Percentiles rank a stretch among this genome's conserved stretches.
These are phyloP conservation scores for Colletotrichum melonis DNA, from an alignment of 2,329 filamentous ascomycete genomes.

Conservation along the genomic window DNA sequence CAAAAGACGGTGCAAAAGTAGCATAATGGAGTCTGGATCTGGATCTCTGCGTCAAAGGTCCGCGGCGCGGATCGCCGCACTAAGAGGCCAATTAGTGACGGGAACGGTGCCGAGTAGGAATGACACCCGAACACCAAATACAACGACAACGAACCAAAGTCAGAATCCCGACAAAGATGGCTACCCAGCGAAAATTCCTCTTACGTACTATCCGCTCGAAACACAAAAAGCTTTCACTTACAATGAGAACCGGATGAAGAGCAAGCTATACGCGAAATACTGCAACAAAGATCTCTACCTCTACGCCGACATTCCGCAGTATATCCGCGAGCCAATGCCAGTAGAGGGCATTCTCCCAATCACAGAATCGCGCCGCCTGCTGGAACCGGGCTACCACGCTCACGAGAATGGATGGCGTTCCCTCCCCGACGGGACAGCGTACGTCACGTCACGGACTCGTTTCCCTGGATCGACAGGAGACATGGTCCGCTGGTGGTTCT, in stretches of 20 bases:
- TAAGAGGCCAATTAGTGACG: slow-evolving; percentile 1
- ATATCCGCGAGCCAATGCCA: slow-evolving; percentile 23
- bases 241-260: slow-evolving; percentile 21
- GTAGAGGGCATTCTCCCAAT: slow-evolving; percentile 12
- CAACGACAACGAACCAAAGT: neutral
- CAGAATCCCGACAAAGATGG: slow-evolving; percentile 19
- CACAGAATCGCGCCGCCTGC: slow-evolving; percentile 1
- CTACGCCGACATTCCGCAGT: slow-evolving; percentile 27
- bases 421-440: slow-evolving; percentile 23
- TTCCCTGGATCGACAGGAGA: slow-evolving; percentile 30
- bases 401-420: slow-evolving; percentile 28
- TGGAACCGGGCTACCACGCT: slow-evolving; percentile 25
- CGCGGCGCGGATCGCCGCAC: slow-evolving; percentile 1
- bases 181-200: slow-evolving; percentile 20
- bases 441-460: slow-evolving; percentile 26
- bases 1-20: neutral
- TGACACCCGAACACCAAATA: neutral
- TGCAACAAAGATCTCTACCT: slow-evolving; percentile 16
- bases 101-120: neutral
- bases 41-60: neutral
- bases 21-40: neutral
- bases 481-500: slow-evolving; percentile 34
- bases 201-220: slow-evolving; percentile 25
- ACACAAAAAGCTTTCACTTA: slow-evolving; percentile 21
- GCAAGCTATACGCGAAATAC: slow-evolving; percentile 28